Conservation (phyloP, 176 grass and related monocot genomes). For the Avena insularis region DNA sequence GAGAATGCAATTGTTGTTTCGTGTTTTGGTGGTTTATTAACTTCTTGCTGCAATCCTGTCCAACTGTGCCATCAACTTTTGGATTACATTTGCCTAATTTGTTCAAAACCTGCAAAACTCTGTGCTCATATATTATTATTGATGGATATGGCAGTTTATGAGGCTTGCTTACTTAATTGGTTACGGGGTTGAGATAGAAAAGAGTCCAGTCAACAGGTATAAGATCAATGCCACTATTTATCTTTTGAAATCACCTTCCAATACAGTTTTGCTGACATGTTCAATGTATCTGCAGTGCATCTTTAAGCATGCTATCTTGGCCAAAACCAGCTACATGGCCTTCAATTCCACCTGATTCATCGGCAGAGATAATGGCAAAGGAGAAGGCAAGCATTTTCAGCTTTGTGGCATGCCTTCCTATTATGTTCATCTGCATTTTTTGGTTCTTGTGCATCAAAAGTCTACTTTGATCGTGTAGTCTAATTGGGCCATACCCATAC, state of each 20-base stretch:
- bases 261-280: slow-evolving; percentile 22
- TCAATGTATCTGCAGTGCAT: slow-evolving; percentile 68
- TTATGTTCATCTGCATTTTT: slow-evolving; percentile 42
- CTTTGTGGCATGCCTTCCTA: slow-evolving; percentile 41
- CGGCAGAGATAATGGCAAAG: slow-evolving; percentile 83
- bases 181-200: slow-evolving; percentile 95
- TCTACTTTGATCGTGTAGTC: slow-evolving; percentile 17
- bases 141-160: slow-evolving; percentile 77
- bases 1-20: background rate
- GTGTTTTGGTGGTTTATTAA: slow-evolving; percentile 32
- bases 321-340: slow-evolving; percentile 98
- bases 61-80: slow-evolving; percentile 34
- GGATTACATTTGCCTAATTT: slow-evolving; percentile 28
- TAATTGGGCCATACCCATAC: slow-evolving; percentile 33
- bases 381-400: slow-evolving; percentile 82
- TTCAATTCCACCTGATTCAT: slow-evolving; percentile 78
- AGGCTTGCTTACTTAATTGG: slow-evolving; percentile 98
- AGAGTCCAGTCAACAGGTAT: slow-evolving; percentile 95
- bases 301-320: slow-evolving; percentile 98
- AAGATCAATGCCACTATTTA: slow-evolving; percentile 40
- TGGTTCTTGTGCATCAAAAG: slow-evolving; percentile 38
- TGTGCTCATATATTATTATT: slow-evolving; percentile 39
- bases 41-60: slow-evolving; percentile 24
- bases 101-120: slow-evolving; percentile 10
- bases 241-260: slow-evolving; percentile 17